Percentiles rank a stretch among this genome's conserved stretches.
These are phyloP conservation scores for Coleophoma crateriformis DNA, from an alignment of 2,329 filamentous ascomycete genomes.

Conservation along the genomic window DNA sequence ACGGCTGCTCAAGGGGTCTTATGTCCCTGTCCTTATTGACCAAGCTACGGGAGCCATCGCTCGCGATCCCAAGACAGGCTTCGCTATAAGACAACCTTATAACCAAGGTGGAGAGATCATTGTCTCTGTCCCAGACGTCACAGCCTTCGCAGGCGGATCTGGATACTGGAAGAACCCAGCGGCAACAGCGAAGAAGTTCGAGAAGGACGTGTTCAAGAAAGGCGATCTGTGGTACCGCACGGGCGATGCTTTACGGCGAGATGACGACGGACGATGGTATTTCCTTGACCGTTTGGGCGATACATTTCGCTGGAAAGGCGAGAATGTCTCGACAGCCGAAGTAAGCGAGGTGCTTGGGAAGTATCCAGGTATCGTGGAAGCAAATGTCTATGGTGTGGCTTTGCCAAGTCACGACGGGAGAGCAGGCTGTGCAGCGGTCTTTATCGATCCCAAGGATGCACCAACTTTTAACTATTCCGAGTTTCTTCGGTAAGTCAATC, in stretches of 20 bases:
- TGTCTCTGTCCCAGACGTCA: slow-evolving; percentile 50
- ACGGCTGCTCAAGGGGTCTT: slow-evolving; percentile 42
- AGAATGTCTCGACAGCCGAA: slow-evolving; percentile 63
- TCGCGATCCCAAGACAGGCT: slow-evolving; percentile 62
- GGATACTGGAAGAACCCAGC: slow-evolving; percentile 66
- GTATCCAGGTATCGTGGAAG: slow-evolving; percentile 54
- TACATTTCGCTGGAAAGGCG: slow-evolving; percentile 70
- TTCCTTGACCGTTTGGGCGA: slow-evolving; percentile 68
- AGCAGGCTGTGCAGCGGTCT: slow-evolving; percentile 61
- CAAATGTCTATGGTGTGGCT: slow-evolving; percentile 65
- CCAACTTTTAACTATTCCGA: slow-evolving; percentile 52
- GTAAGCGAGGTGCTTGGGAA: slow-evolving; percentile 58
- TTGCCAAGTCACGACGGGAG: slow-evolving; percentile 63
- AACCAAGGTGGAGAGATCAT: slow-evolving; percentile 72
- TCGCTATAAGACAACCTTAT: slow-evolving; percentile 57
- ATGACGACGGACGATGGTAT: slow-evolving; percentile 60
- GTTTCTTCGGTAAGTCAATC: slow-evolving; percentile 41
- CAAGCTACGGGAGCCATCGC: slow-evolving; percentile 61
- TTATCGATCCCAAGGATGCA: slow-evolving; percentile 43
- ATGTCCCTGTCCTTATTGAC: slow-evolving; percentile 64
- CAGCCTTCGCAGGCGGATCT: slow-evolving; percentile 42
- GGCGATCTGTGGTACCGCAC: slow-evolving; percentile 65
- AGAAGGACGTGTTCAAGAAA: slow-evolving; percentile 57
- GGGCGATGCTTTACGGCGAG: slow-evolving; percentile 59
- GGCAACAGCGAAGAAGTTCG: slow-evolving; percentile 62